Conservation (phyloP, 768 basidiomycete genomes). For the Phaeotremella fagi region DNA sequence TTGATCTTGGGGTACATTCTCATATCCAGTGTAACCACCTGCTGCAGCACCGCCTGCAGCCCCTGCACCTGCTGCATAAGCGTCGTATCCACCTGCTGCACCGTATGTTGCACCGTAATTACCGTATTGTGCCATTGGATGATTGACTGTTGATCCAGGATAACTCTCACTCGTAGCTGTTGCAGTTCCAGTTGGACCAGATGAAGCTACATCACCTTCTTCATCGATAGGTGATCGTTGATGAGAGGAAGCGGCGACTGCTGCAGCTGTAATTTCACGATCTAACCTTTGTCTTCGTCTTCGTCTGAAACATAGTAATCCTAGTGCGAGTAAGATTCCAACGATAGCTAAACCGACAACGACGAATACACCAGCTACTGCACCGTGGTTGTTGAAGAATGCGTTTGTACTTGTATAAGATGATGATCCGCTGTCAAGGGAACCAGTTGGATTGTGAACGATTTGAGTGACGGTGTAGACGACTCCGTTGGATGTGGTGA, state of each 20-base stretch:
- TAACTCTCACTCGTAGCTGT: conserved; percentile 25
- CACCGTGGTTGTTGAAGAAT: conserved; percentile 73
- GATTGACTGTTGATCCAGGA: conserved; percentile 33
- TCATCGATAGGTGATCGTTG: conserved; percentile 44
- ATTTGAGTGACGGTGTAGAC: conserved; percentile 47
- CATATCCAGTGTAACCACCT: conserved; percentile 20
- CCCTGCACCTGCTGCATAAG: conserved; percentile 24
- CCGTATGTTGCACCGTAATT: conserved; percentile 44
- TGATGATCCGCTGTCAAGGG: conserved; percentile 29
- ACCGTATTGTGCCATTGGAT: conserved; percentile 45
- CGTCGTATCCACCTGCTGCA: conserved; percentile 44
- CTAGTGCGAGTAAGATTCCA: conserved; percentile 51
- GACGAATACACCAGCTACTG: conserved; percentile 70
- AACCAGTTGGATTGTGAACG: conserved; percentile 44
- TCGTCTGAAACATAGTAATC: conserved; percentile 50
- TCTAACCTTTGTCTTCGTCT: conserved; percentile 48
- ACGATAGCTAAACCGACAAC: conserved; percentile 61
- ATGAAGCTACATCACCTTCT: conserved; percentile 32
- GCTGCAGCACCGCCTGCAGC: conserved; percentile 7
- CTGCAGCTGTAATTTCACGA: conserved; percentile 47
- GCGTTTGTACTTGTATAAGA: conserved; percentile 11
- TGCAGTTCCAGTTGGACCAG: conserved; percentile 18
- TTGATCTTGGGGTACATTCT: conserved; percentile 13
- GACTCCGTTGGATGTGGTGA: conserved; percentile 38
- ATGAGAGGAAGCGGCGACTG: conserved; percentile 35